Evolutionary conservation across 768 basidiomycete genomes (phyloP), one percentile per base, ranked within the genome.

Genomic region (Lyophyllum atratum): DNA sequence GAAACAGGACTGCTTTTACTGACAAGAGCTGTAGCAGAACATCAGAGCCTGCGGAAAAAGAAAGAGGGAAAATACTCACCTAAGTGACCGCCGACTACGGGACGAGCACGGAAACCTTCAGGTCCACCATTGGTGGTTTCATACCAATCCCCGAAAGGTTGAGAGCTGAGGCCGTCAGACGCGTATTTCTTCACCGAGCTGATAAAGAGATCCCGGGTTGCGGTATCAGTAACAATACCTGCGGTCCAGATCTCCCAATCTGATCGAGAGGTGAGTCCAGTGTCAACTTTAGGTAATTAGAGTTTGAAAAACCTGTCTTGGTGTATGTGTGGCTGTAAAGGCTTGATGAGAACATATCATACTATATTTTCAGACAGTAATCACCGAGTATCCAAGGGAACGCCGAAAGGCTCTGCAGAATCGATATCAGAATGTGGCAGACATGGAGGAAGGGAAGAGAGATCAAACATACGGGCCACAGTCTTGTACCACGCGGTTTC

Each of bases 231-330:
- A 62, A 78, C 79, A 12, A 81, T 80, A 4, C 74, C 80, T n/a
- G 83, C 80, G 0, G 82, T 83, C 76, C 79, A 86, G 8, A 85
- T 79, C 49, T 84, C 70, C 85, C 85, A 86, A 59, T 85, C 85
- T 79, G 58, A 34, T 10, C 24, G 25, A 25, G 15, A 29, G 49
- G 26, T 47, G 17, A 45, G 21, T n/a, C n/a, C 39, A n/a, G 4
- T 2, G 4, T 49, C 21, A 28, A n/a, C 22, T 49, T 40, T 31
- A 28, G 21, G 5, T 8, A 31, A 21, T 21, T 29, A 29, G 12
- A 39, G 24, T 39, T 37, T 46, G 29, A 25, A 42, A 45, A 22
- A 52, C 55, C 80, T 57, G 82, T 79, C 69, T 85, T 85, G 40
- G 82, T 82, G 60, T 84, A 85, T 10, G 80, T 80, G 59, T 83